phyloP scores from a whole-genome alignment of 1,139 yeast genomes.

The Pichia sp. region DNA sequence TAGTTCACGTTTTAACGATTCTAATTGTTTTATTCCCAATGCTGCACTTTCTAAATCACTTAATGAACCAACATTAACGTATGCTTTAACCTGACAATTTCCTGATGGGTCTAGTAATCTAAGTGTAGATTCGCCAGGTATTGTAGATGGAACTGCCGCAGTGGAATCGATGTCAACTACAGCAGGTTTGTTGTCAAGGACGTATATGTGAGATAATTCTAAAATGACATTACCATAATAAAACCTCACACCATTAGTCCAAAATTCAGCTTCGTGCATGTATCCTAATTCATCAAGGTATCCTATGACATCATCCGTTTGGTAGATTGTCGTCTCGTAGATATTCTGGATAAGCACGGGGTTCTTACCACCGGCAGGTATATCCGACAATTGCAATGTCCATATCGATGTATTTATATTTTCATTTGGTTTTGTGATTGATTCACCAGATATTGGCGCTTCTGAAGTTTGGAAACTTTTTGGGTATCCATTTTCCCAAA shows the following conservation, averaged over 20 bases:
- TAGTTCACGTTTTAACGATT: slow-evolving; percentile 61
- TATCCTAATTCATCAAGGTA: slow-evolving; percentile 68
- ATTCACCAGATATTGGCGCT: slow-evolving; percentile 15
- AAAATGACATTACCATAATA: slow-evolving; percentile 64
- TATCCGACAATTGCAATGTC: slow-evolving; percentile 72
- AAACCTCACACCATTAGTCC: slow-evolving; percentile 65
- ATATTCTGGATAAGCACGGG: slow-evolving; percentile 67
- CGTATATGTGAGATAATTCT: slow-evolving; percentile 53
- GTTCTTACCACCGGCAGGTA: slow-evolving; percentile 84
- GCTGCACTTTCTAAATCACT: slow-evolving; percentile 76
- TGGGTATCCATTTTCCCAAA: slow-evolving; percentile 24
- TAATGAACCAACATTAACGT: slow-evolving; percentile 64
- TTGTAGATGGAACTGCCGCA: slow-evolving; percentile 5
- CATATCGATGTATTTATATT: slow-evolving; percentile 39
- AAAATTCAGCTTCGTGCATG: slow-evolving; percentile 60
- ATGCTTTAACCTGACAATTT: slow-evolving; percentile 62
- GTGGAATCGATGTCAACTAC: slow-evolving; percentile 20
- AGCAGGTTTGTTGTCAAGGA: slow-evolving; percentile 17
- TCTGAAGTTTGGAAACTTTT: not conserved
- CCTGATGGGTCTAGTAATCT: slow-evolving; percentile 54
- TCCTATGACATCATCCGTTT: slow-evolving; percentile 34
- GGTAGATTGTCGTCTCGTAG: slow-evolving; percentile 57
- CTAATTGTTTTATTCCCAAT: slow-evolving; percentile 61
- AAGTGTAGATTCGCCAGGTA: slow-evolving; percentile 21
- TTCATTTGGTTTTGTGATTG: slow-evolving; percentile 16